phyloP scores from a whole-genome alignment of 2,329 filamentous ascomycete genomes.

The Monilinia laxa region DNA sequence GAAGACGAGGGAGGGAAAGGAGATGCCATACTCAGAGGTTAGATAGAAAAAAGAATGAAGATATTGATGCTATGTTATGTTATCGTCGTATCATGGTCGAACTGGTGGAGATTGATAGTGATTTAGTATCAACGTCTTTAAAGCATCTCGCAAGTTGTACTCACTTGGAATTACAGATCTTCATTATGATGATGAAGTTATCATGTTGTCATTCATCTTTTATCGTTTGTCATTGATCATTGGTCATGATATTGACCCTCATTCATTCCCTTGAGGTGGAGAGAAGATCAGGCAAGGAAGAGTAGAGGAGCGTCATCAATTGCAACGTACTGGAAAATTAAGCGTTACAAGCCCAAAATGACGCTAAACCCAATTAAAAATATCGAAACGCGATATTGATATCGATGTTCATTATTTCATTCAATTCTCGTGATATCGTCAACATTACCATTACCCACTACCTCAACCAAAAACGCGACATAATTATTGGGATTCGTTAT shows the following conservation, averaged over 20 bases:
- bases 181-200: neutral
- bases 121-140: neutral
- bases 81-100: slow-evolving; percentile 8
- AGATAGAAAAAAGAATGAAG: neutral
- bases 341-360: slow-evolving; percentile 7
- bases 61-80: neutral
- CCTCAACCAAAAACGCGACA: neutral
- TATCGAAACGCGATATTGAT: slow-evolving; percentile 21
- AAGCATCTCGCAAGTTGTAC: neutral
- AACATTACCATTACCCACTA: slow-evolving; percentile 11
- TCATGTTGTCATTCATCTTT: neutral
- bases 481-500: neutral
- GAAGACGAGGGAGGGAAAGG: slow-evolving; percentile 63
- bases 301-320: neutral
- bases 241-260: neutral
- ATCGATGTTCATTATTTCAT: neutral
- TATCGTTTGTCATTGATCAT: too few species aligned
- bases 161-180: neutral
- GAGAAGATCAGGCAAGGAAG: neutral
- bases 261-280: neutral
- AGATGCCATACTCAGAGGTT: slow-evolving; percentile 31
- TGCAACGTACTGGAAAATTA: neutral
- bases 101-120: neutral
- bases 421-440: slow-evolving; percentile 11
- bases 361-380: slow-evolving; percentile 22